Percentiles rank a stretch among this genome's conserved stretches.
Conservation (phyloP, 2,329 filamentous ascomycete genomes). For the Alternaria tenuissima region DNA sequence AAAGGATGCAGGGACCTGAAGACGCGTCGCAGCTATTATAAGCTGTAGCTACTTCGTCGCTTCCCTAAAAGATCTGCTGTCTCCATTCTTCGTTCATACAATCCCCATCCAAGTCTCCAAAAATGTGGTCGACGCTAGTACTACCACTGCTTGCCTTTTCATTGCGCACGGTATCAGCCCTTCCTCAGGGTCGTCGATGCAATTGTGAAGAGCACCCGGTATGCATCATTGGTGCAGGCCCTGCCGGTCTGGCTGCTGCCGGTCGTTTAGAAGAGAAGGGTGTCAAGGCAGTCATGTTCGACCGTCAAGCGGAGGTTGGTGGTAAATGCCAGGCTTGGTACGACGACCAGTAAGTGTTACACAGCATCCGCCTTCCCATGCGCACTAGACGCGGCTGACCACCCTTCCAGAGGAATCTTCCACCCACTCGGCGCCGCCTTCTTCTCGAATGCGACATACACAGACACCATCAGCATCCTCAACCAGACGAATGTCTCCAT, state of each 20-base stretch:
- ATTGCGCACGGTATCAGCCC: slow-evolving; percentile 36
- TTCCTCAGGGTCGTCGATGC: slow-evolving; percentile 26
- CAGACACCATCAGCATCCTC: slow-evolving; percentile 47
- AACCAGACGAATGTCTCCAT: slow-evolving; percentile 44
- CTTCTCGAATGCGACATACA: slow-evolving; percentile 49
- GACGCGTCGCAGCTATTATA: slow-evolving; percentile 29
- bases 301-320: slow-evolving; percentile 46
- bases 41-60: slow-evolving; percentile 34
- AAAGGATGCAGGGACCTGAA: slow-evolving; percentile 12
- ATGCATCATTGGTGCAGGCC: slow-evolving; percentile 51
- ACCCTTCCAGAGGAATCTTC: slow-evolving; percentile 48
- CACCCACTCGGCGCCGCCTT: slow-evolving; percentile 51
- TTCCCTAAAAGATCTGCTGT: slow-evolving; percentile 16
- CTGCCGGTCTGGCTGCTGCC: slow-evolving; percentile 47
- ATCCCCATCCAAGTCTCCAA: slow-evolving; percentile 18
- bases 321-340: slow-evolving; percentile 52
- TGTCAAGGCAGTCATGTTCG: slow-evolving; percentile 48
- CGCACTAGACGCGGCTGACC: slow-evolving; percentile 44
- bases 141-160: slow-evolving; percentile 33
- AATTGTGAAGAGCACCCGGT: slow-evolving; percentile 40
- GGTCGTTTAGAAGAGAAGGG: slow-evolving; percentile 45
- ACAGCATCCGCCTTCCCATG: slow-evolving; percentile 22
- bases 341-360: slow-evolving; percentile 48
- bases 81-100: not conserved
- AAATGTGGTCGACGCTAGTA: slow-evolving; percentile 36